phyloP scores from a whole-genome alignment of 2,329 filamentous ascomycete species.

The Tolypocladium tundrense region DNA sequence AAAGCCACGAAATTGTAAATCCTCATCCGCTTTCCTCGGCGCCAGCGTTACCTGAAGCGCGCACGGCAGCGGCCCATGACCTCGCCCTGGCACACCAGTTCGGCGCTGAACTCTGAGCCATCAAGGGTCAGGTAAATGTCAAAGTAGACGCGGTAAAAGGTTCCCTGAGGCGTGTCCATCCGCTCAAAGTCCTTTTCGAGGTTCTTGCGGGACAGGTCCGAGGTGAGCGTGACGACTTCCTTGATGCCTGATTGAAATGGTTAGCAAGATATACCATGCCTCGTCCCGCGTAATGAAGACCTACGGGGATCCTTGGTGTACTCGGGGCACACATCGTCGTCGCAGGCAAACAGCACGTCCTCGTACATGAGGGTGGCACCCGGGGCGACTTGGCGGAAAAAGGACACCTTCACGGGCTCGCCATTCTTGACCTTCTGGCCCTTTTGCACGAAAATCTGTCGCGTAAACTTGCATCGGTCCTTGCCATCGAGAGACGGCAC shows the following conservation, averaged over 20 bases:
- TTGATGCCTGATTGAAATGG: constrained; percentile 65
- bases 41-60: constrained; percentile 55
- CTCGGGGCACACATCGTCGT: constrained; percentile 95
- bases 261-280: constrained; percentile 11
- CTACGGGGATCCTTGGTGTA: constrained; percentile 99
- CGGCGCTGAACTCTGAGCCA: constrained; percentile 94
- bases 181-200: constrained; percentile 98
- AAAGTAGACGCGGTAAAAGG: constrained; percentile 78
- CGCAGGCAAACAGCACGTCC: constrained; percentile 93
- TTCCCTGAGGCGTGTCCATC: constrained; percentile 97
- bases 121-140: constrained; percentile 87
- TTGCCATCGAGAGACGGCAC: constrained; percentile 94
- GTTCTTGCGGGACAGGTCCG: constrained; percentile 93
- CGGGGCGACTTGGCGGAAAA: constrained; percentile 95
- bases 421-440: constrained; percentile 98
- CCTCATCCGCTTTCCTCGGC: background rate
- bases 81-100: constrained; percentile 97
- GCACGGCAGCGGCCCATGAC: constrained; percentile 96
- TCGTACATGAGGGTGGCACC: constrained; percentile 99
- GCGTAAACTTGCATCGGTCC: constrained; percentile 95
- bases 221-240: constrained; percentile 95
- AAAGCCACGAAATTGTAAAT: background rate
- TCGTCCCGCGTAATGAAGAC: constrained; percentile 26
- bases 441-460: constrained; percentile 98
- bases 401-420: constrained; percentile 96